These are phyloP conservation scores for Citrus glauca DNA, from an alignment of 345 rosid genomes.

Conservation along the genomic window DNA sequence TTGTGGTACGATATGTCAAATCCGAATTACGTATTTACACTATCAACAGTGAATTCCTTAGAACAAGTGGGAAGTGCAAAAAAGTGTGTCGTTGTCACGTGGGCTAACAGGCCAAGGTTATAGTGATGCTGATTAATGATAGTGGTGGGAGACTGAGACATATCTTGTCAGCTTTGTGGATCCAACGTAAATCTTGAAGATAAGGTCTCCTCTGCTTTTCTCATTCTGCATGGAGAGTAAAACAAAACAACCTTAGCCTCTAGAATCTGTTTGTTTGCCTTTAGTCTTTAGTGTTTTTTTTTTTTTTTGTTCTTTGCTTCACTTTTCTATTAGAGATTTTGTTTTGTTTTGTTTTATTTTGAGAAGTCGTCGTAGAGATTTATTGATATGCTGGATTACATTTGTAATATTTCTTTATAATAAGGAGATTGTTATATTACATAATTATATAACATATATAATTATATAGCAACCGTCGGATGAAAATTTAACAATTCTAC, in stretches of 20 bases:
- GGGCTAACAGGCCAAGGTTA: neutral
- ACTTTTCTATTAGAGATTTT: neutral
- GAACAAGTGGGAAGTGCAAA: conserved; percentile 6
- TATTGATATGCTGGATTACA: neutral
- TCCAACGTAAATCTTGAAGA: conserved; percentile 8
- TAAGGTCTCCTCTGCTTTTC: neutral
- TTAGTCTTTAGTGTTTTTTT: too few species aligned
- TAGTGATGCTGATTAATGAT: conserved; percentile 2
- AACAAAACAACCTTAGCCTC: neutral
- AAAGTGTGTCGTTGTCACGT: conserved; percentile 13
- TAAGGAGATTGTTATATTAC: too few species aligned
- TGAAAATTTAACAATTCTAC: fast-evolving
- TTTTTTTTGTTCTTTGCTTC: neutral
- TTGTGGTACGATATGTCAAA: too few species aligned
- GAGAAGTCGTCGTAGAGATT: neutral
- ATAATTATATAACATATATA: too few species aligned
- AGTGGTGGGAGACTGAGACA: neutral
- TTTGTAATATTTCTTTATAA: neutral
- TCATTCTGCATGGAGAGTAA: neutral
- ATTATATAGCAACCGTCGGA: fast-evolving
- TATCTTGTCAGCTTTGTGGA: conserved; percentile 12
- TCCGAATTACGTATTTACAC: neutral
- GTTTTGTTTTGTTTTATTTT: too few species aligned
- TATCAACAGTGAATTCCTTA: conserved; percentile 1
- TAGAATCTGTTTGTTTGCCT: neutral